Evolutionary conservation across 495 filamentous ascomycete species (phyloP).

Genomic region (Talaromyces ruber): DNA sequence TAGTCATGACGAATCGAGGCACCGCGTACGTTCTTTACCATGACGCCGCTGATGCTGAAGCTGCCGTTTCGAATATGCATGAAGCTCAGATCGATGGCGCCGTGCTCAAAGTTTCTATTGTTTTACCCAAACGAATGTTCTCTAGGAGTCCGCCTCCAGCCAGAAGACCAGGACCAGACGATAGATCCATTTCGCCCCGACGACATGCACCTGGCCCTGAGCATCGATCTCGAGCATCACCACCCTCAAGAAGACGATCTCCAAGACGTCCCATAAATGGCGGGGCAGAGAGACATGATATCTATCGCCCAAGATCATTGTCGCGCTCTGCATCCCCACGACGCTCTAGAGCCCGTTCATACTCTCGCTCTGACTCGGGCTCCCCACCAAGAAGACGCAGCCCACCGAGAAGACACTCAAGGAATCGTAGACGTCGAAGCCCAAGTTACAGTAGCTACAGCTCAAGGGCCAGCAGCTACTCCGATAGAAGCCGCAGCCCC

Average conservation of each 20-base stretch:
- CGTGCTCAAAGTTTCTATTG: slow-evolving; percentile 84
- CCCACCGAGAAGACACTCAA: slow-evolving; percentile 20
- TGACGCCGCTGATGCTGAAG: slow-evolving; percentile 69
- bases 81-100: slow-evolving; percentile 92
- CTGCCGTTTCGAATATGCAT: slow-evolving; percentile 94
- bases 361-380: slow-evolving; percentile 20
- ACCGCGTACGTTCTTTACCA: slow-evolving; percentile 90
- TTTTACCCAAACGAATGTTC: slow-evolving; percentile 68
- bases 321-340: slow-evolving; percentile 37
- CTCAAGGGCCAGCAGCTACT: slow-evolving; percentile 32
- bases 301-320: slow-evolving; percentile 38
- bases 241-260: slow-evolving; percentile 21
- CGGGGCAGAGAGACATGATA: slow-evolving; percentile 38
- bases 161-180: slow-evolving; percentile 17
- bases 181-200: slow-evolving; percentile 23
- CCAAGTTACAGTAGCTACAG: slow-evolving; percentile 48
- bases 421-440: slow-evolving; percentile 37
- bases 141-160: slow-evolving; percentile 41
- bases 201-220: slow-evolving; percentile 21
- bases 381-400: slow-evolving; percentile 25
- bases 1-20: slow-evolving; percentile 85
- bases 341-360: slow-evolving; percentile 26
- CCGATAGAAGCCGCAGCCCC: slow-evolving; percentile 35
- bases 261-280: slow-evolving; percentile 28
- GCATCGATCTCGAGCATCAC: slow-evolving; percentile 18